Evolutionary conservation across 179 eudicot genomes (phyloP).

Genomic region (Silene vulgaris): DNA sequence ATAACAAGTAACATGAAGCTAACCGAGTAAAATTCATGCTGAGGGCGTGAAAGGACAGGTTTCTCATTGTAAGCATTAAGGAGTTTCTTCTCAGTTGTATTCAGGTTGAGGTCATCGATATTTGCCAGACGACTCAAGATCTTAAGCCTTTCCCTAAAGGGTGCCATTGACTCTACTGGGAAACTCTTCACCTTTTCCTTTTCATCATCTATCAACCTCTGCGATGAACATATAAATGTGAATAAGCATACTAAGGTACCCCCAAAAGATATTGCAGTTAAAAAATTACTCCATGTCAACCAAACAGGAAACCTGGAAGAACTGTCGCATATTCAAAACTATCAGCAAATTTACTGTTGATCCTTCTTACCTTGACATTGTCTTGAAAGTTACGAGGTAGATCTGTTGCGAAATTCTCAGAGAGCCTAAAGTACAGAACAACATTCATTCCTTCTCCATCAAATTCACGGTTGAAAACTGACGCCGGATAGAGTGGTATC

Average conservation of each 20-base stretch:
- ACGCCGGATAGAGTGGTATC: constrained; percentile 80
- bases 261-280: background rate
- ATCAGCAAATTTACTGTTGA: background rate
- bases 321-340: background rate
- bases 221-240: constrained; percentile 18
- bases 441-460: constrained; percentile 87
- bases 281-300: background rate
- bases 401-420: constrained; percentile 62
- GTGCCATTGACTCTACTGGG: constrained; percentile 54
- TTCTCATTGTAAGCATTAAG: constrained; percentile 86
- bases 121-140: constrained; percentile 73
- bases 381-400: constrained; percentile 75
- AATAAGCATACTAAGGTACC: background rate
- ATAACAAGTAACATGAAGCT: background rate
- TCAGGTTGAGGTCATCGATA: constrained; percentile 61
- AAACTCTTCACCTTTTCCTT: constrained; percentile 67
- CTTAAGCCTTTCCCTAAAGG: constrained; percentile 87
- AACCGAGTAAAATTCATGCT: constrained; percentile 83
- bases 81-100: constrained; percentile 69
- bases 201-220: constrained; percentile 80
- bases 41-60: constrained; percentile 94
- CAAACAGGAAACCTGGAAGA: background rate
- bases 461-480: constrained; percentile 65
- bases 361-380: constrained; percentile 53
- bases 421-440: constrained; percentile 73